Base-by-base conservation (phyloP, 106 monocot genomes). In the Dendrobium officinale region DNA sequence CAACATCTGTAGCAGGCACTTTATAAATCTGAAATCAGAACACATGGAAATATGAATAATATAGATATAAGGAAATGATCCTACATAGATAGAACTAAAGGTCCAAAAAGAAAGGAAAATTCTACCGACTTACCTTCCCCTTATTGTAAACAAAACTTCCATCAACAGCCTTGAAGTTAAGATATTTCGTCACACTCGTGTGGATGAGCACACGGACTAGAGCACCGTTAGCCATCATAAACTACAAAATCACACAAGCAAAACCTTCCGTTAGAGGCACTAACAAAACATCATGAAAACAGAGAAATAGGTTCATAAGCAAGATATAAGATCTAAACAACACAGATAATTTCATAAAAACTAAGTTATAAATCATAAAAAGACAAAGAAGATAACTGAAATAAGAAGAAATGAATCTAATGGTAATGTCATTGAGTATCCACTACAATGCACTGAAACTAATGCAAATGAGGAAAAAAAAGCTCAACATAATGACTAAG, bases 191-290 rank as follows among this genome's bases (percentile, higher is more conserved):
- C 37, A 94, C 96, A 81, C 87, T 92, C 0, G 93, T 92, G 85
- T 90, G 96, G 72, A 96, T 96, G 42, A 96, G 86, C 77, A 96
- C 93, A 77, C 96, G 92, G 40, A 96, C 93, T 10, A 96, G 85
- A 81, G 89, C 77, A 75, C 96, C 96, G 79, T 96, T 96, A 19
- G 96, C 96, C 96, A 96, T 96, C 96, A 96, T 96, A 77, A 96
- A 96, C 96, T 92, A 90, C 45, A 64, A 82, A 79, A 59, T 33
- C 19, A 66, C 19, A 66, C 3, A 26, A 19, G 40, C 6, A 42
- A 27, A 47, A 20, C 10, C 76, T 47, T 45, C 9, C 5, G 18
- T 43, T 40, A 59, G 58, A 45, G 9, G 6, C 45, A 45, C 9
- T 58, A 58, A n/a, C n/a, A 55, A 2, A 55, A 17, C 10, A 11